Base-by-base conservation (phyloP, 2,329 filamentous ascomycete species). In the Pleomassaria siparia region DNA sequence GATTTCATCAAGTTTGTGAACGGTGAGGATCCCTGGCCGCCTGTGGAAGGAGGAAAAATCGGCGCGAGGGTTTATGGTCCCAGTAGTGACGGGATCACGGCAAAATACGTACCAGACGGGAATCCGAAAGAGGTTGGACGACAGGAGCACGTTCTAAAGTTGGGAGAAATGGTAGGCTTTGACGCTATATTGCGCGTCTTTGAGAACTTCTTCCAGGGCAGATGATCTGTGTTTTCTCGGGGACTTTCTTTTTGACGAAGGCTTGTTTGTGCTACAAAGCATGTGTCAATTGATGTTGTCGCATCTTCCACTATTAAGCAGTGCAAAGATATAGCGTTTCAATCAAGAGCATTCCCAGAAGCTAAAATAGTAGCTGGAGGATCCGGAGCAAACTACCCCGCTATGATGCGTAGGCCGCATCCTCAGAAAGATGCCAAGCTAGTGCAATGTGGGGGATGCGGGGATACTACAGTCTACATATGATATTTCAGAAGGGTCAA, bases 1-100 rank as follows among this genome's bases (percentile, higher is more conserved):
- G 62, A 69, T 30, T 65, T 70, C 42, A 63, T 70, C 36, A 53
- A 59, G 28, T 70, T 67, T 41, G 60, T 67, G 11, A 64, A 62
- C 37, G 67, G 67, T 0, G 44, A 59, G 3, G 62, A 67, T 29
- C 63, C 64, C 1, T 68, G 64, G 64, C 58, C 59, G n/a, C 57
- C 63, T 2, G 63, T 66, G 2, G 43, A 62, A 30, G 50, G 41
- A 6, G 58, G 49, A 0, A 48, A 59, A 22, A 20, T 62, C 15
- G 49, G 60, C 9, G 64, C 60, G 5, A 49, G 61, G 39, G 63
- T 68, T 2, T 68, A 67, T 40, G 64, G 64, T 10, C 63, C 64
- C 4, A 66, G 60, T 37, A 56, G 52, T 29, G 56, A 56, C 16
- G 64, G 64, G 2, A 48, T 61, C 10, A 62, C 59, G 10, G 47